Conservation (phyloP, 805 yeast genomes). For the Starmerella lactis-condensi region DNA sequence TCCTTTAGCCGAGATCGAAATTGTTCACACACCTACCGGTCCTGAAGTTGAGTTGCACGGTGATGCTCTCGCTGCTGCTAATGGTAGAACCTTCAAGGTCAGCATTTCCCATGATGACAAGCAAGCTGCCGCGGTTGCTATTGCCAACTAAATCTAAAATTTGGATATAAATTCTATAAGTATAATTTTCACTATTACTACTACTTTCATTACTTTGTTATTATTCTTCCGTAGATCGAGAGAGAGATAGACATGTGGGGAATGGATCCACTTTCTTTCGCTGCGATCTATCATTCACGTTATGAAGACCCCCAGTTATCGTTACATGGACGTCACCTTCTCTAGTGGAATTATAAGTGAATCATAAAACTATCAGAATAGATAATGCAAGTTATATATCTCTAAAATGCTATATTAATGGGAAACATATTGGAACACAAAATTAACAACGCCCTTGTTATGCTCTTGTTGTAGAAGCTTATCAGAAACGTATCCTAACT, state of each 20-base stretch:
- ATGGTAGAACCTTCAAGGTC: constrained; percentile 48
- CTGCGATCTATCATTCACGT: too few species aligned
- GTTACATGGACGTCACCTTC: too few species aligned
- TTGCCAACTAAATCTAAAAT: constrained; percentile 21
- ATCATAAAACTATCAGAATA: too few species aligned
- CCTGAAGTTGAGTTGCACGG: constrained; percentile 69
- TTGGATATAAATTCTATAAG: neutral
- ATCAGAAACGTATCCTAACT: constrained; percentile 52
- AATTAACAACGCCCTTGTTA: constrained; percentile 50
- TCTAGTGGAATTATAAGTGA: too few species aligned
- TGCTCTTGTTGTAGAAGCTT: constrained; percentile 53
- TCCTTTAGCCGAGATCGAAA: constrained; percentile 76
- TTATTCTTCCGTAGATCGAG: too few species aligned
- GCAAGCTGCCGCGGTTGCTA: constrained; percentile 96
- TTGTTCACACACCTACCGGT: constrained; percentile 54
- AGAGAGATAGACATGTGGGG: too few species aligned
- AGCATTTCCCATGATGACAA: constrained; percentile 91
- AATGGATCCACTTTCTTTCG: too few species aligned
- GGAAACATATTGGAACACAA: constrained; percentile 83
- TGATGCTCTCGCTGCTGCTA: constrained; percentile 56
- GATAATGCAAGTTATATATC: neutral
- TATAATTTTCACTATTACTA: too few species aligned
- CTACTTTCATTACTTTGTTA: too few species aligned
- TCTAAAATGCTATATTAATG: constrained; percentile 27
- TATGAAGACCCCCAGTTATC: too few species aligned